Conservation (phyloP, 257 asterid species). For the Scutellaria galericulata region DNA sequence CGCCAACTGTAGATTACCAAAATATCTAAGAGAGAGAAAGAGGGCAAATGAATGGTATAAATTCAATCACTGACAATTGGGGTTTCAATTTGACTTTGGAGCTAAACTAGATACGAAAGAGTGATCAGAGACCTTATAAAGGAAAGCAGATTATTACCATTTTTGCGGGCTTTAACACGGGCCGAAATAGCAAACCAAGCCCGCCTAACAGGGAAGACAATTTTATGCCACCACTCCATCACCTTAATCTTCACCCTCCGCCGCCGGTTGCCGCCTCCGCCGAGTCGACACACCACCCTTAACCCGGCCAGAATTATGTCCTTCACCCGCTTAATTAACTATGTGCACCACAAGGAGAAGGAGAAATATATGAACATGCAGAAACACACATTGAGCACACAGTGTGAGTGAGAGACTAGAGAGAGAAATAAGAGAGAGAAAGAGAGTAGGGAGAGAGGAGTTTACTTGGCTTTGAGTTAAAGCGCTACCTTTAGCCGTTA, state of each 20-base stretch:
- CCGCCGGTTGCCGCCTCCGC: conserved; percentile 60
- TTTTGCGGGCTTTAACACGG: conserved; percentile 67
- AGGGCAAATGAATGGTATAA: background rate
- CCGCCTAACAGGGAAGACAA: conserved; percentile 78
- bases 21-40: conserved; percentile 10
- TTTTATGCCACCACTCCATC: conserved; percentile 78
- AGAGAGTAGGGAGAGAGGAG: conserved; percentile 14
- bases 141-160: conserved; percentile 44
- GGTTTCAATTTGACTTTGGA: background rate
- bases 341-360: background rate
- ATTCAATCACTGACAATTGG: background rate
- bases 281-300: conserved; percentile 58
- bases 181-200: conserved; percentile 70
- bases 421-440: conserved; percentile 21
- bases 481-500: conserved; percentile 46
- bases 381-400: conserved; percentile 3
- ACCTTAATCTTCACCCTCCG: conserved; percentile 59
- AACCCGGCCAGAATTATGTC: conserved; percentile 73
- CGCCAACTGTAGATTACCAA: conserved; percentile 15
- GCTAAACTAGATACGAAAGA: background rate
- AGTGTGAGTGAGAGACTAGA: conserved; percentile 24
- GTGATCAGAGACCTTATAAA: background rate
- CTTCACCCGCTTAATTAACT: conserved; percentile 13
- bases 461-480: conserved; percentile 33
- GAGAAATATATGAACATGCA: conserved; percentile 32